These are phyloP conservation scores for Hypoxylon sp. DNA, from an alignment of 2,329 filamentous ascomycete genomes.

Conservation along the genomic window DNA sequence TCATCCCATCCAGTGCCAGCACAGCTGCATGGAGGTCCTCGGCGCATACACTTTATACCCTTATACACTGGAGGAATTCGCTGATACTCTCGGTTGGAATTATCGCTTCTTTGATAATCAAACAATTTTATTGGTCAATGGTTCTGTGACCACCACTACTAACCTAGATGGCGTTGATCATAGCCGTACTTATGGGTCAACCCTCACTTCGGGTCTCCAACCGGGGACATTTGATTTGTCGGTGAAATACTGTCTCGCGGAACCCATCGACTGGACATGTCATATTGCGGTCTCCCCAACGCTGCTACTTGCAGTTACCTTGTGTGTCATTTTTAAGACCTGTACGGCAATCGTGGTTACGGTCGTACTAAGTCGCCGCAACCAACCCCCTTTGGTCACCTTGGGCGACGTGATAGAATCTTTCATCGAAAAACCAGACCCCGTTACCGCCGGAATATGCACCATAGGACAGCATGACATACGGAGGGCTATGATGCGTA, in stretches of 20 bases:
- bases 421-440: constrained; percentile 64
- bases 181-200: not conserved
- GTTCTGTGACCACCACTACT: not conserved
- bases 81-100: constrained; percentile 12
- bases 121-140: not conserved
- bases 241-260: constrained; percentile 45
- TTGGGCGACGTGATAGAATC: constrained; percentile 67
- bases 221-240: constrained; percentile 22
- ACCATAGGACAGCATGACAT: constrained; percentile 39
- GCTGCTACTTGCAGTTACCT: constrained; percentile 44
- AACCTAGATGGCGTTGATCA: too few species aligned
- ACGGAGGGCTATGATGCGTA: constrained; percentile 16
- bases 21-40: constrained; percentile 9
- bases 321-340: constrained; percentile 60
- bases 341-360: constrained; percentile 56
- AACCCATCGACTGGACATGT: constrained; percentile 38
- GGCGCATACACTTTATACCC: not conserved
- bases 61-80: not conserved
- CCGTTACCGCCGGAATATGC: constrained; percentile 54
- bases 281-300: constrained; percentile 44
- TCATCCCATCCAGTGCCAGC: not conserved
- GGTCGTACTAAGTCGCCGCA: constrained; percentile 51
- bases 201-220: constrained; percentile 32
- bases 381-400: constrained; percentile 63
- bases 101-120: constrained; percentile 20